Evolutionary conservation across 2,329 filamentous ascomycete genomes (phyloP), one percentile per base, ranked within the genome.

Genomic region (Aureobasidium sp.): DNA sequence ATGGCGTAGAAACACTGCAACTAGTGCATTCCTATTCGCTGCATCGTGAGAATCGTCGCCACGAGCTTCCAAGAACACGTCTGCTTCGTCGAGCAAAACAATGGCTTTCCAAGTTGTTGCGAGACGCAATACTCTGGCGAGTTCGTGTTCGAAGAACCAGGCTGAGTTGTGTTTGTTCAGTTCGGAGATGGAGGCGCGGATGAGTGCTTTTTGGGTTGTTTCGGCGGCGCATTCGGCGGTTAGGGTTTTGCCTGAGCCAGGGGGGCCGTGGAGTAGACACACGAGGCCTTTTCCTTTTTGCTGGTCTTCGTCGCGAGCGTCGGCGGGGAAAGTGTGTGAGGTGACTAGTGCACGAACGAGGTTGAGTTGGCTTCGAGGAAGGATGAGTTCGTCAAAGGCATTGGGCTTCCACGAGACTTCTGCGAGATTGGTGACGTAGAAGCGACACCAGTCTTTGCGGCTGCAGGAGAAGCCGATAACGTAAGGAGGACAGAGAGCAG

Each of bases 11-110:
- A 76, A 76, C n/a, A 75, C 68, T 29, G 58, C 64, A 27, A 68
- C 63, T 9, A 67, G 57, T 6, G 61, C 65, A 37, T 72, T 72
- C 9, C 68, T 59, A n/a, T 68, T 62, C 3, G 27, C 6, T 3
- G 50, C 50, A 8, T 54, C 37, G 4, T 29, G 25, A 2, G 36
- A 30, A 7, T 54, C 50, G 11, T 54, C 50, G 2, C 50, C 16
- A 13, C 50, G 27, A 8, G 50, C 50, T 42, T 54, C 66, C 4
- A 72, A 61, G 39, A 76, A 77, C 5, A 74, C 70, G 62, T 76
- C 74, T 14, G 72, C 74, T 63, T 77, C 71, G 64, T 77, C 73
- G 9, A 77, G 65, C 4, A 77, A 68, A 4, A 77, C 63, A 2
- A 76, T 67, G 6, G 66, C 67, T 21, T 66, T 62, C 68, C 69